A percentile compares a stretch with the other conserved stretches of the same genome.
These are phyloP conservation scores for Sclerotinia trifoliorum DNA, from an alignment of 2,329 filamentous ascomycete genomes.

Conservation along the genomic window DNA sequence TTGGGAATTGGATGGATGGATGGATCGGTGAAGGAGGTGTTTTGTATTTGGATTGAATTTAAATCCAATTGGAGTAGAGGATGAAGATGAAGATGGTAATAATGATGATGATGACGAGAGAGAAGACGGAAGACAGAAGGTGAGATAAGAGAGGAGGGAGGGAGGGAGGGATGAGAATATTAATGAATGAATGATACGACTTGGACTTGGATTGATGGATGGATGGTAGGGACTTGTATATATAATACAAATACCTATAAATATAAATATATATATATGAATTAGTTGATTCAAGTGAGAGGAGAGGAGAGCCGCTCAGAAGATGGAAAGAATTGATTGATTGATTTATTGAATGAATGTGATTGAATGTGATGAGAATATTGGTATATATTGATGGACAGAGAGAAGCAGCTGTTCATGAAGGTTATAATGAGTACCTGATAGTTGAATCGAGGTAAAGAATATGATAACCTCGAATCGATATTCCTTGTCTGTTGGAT, in stretches of 20 bases:
- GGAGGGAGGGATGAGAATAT: neutral
- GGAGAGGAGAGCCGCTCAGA: no score
- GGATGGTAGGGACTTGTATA: no score
- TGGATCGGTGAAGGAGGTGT: neutral
- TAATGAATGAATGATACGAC: neutral
- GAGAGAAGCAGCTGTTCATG: no score
- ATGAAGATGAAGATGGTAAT: no score
- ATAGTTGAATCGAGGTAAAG: no score
- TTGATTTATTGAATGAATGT: no score
- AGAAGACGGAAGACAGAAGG: neutral
- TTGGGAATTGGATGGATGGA: neutral
- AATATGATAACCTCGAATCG: no score
- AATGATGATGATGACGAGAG: neutral
- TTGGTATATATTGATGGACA: no score
- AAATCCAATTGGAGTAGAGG: neutral
- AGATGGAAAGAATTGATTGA: no score
- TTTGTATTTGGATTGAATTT: neutral
- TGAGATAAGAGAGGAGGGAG: neutral
- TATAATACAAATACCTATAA: neutral
- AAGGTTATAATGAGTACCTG: no score
- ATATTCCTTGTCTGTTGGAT: no score
- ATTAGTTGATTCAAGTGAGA: neutral
- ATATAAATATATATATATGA: neutral
- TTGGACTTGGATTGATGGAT: neutral
- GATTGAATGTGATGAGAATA: no score